Conservation (phyloP, 2,329 filamentous ascomycete species). For the Epichloe brachyelytri region DNA sequence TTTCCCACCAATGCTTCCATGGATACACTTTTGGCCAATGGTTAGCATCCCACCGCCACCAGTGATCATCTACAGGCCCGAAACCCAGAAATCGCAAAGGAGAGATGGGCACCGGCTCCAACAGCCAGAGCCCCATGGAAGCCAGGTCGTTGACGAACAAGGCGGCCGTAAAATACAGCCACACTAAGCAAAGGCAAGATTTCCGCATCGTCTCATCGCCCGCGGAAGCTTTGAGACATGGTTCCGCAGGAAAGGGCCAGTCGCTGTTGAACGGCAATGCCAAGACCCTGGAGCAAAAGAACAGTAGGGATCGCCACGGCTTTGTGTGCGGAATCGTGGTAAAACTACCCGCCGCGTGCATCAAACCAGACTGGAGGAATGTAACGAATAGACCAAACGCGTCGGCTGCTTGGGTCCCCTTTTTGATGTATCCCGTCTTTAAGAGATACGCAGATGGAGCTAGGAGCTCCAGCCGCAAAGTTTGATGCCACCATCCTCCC, state of each 20-base stretch:
- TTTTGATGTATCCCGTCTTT: conserved; percentile 24
- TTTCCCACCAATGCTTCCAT: conserved; percentile 50
- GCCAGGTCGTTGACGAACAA: conserved; percentile 67
- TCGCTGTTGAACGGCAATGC: conserved; percentile 46
- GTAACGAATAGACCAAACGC: conserved; percentile 21
- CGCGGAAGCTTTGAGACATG: conserved; percentile 28
- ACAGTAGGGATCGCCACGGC: conserved; percentile 44
- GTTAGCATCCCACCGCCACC: conserved; percentile 52
- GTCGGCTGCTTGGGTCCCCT: conserved; percentile 14
- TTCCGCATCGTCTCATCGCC: conserved; percentile 36
- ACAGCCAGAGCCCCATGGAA: conserved; percentile 61
- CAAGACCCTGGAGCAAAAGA: conserved; percentile 62
- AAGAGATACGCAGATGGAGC: conserved; percentile 41
- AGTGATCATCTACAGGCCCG: conserved; percentile 45
- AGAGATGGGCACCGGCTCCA: conserved; percentile 72
- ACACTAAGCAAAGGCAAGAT: conserved; percentile 47
- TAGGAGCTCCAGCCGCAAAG: conserved; percentile 62
- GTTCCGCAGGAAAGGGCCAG: conserved; percentile 22
- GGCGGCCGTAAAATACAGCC: conserved; percentile 54
- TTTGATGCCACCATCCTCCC: conserved; percentile 85
- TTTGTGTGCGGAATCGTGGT: conserved; percentile 43
- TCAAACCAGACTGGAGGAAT: conserved; percentile 51
- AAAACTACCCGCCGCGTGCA: conserved; percentile 61
- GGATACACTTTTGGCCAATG: conserved; percentile 42
- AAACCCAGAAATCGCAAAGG: conserved; percentile 52